Evolutionary conservation across 2,329 filamentous ascomycete species (phyloP).

Genomic region (Neoascochyta sp.): DNA sequence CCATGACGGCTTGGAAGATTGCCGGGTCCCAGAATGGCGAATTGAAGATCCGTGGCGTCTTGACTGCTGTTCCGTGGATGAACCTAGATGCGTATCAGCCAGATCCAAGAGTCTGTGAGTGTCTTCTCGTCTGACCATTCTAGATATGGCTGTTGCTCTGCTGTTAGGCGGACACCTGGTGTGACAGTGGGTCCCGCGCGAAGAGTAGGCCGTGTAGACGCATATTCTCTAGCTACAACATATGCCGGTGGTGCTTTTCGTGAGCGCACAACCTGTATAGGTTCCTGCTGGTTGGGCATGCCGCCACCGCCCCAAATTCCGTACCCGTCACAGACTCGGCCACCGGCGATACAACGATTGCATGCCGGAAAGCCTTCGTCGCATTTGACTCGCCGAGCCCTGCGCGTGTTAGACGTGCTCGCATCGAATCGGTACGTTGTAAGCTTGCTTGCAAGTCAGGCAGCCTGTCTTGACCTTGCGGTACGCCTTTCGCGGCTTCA

Average conservation of each 20-base stretch:
- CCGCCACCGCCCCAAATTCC: conserved; percentile 43
- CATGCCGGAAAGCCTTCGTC: conserved; percentile 41
- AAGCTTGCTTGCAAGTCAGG: conserved; percentile 27
- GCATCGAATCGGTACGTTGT: not conserved
- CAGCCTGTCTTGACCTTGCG: conserved; percentile 11
- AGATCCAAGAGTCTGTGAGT: too few relatives aligned
- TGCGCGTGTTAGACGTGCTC: conserved; percentile 3
- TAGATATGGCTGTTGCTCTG: conserved; percentile 7
- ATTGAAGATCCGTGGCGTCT: conserved; percentile 6
- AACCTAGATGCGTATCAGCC: too few relatives aligned
- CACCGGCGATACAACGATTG: conserved; percentile 34
- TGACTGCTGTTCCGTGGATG: conserved; percentile 5
- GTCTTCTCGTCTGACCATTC: too few relatives aligned
- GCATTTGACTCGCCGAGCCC: conserved; percentile 29
- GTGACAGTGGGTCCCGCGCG: not conserved
- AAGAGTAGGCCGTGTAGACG: not conserved
- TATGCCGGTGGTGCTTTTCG: not conserved
- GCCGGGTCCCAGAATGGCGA: conserved; percentile 8
- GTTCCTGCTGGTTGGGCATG: conserved; percentile 7
- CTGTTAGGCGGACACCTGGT: conserved; percentile 1
- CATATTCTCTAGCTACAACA: not conserved
- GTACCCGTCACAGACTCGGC: conserved; percentile 43
- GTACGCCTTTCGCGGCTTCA: conserved; percentile 2
- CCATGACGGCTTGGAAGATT: conserved; percentile 4
- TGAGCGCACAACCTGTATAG: too few relatives aligned